Percentiles rank a stretch among this genome's conserved stretches.
Evolutionary conservation across 306 rosid genomes (phyloP).

Genomic region (Gastrolobium villosum): DNA sequence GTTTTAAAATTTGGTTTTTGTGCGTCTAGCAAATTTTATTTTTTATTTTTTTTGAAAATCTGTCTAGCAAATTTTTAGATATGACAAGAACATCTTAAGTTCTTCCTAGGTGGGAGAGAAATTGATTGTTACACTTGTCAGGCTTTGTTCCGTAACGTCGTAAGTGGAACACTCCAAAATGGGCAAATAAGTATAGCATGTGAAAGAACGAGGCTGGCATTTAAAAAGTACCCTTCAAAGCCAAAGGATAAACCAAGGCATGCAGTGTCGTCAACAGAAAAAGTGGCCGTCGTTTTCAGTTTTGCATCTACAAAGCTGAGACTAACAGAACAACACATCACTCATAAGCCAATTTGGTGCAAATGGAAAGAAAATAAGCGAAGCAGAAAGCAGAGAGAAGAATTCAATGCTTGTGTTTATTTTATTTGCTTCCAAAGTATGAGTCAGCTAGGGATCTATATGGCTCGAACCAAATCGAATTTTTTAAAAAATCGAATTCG

Average conservation of each 20-base stretch:
- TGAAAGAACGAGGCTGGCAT: constrained; percentile 36
- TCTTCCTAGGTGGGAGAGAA: not conserved
- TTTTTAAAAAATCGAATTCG: too few relatives aligned
- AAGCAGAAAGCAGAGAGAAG: not conserved
- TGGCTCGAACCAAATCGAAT: too few relatives aligned
- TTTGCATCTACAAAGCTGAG: constrained; percentile 34
- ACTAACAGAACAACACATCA: constrained; percentile 37
- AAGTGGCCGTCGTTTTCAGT: constrained; percentile 42
- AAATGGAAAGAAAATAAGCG: constrained; percentile 36
- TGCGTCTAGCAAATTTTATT: not conserved
- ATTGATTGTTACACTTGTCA: not conserved
- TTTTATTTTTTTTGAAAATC: too few relatives aligned
- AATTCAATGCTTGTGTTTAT: constrained; percentile 46
- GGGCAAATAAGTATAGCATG: constrained; percentile 37
- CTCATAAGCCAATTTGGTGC: constrained; percentile 40
- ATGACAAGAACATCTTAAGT: not conserved
- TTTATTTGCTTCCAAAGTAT: constrained; percentile 38
- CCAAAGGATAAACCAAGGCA: constrained; percentile 37
- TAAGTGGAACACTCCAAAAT: constrained; percentile 38
- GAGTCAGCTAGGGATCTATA: too few relatives aligned
- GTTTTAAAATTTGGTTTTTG: not conserved
- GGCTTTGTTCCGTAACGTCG: constrained; percentile 34
- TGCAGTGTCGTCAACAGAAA: constrained; percentile 43
- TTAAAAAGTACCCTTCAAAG: constrained; percentile 24
- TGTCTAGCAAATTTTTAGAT: not conserved